Percentiles rank a stretch among this genome's conserved stretches.
phyloP scores from a whole-genome alignment of 306 rosid species.

The Corylus heterophylla region DNA sequence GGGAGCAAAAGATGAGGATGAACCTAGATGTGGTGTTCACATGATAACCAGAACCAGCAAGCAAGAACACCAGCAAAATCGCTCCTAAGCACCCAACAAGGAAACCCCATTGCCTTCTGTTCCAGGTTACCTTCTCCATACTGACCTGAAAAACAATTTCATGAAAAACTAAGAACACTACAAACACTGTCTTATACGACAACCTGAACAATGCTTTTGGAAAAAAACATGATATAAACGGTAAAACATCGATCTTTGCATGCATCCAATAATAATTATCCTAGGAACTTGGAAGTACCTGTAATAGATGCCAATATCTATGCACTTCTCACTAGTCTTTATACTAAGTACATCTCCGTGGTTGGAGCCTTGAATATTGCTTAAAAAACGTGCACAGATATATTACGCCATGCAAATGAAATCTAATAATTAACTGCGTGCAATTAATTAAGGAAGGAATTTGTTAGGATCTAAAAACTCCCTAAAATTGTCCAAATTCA shows the following conservation, averaged over 20 bases:
- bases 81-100: constrained; percentile 17
- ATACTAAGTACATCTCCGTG: background rate
- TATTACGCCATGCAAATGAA: constrained; percentile 37
- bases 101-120: constrained; percentile 21
- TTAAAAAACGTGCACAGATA: constrained; percentile 16
- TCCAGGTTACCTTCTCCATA: constrained; percentile 13
- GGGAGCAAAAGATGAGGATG: constrained; percentile 14
- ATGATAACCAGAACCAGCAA: constrained; percentile 21
- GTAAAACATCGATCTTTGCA: background rate
- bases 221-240: background rate
- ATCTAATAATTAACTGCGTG: background rate
- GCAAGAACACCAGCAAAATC: constrained; percentile 2
- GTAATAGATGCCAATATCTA: background rate
- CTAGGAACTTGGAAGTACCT: background rate
- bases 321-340: background rate
- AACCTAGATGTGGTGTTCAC: constrained; percentile 36
- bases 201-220: background rate
- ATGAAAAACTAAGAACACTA: background rate
- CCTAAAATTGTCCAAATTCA: too few species aligned
- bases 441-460: too few species aligned
- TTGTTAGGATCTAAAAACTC: too few species aligned
- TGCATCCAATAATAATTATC: background rate
- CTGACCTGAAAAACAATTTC: background rate
- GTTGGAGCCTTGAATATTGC: constrained; percentile 8
- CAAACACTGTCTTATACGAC: background rate